phyloP scores from a whole-genome alignment of 352 stramenopile genomes.

The Phytophthora brassicae region DNA sequence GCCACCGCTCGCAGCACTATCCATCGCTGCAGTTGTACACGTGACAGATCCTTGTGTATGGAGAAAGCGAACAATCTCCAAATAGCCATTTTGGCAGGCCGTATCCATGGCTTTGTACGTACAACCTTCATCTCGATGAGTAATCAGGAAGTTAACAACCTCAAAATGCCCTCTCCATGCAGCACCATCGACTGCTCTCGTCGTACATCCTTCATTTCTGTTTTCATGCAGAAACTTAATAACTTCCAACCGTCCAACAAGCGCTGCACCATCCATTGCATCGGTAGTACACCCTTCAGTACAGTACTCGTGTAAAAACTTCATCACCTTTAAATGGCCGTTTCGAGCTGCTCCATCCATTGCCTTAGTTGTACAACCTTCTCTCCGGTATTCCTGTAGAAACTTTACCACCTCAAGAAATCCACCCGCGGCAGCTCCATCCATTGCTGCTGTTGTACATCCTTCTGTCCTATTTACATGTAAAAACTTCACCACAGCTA shows the following conservation, averaged over 20 bases:
- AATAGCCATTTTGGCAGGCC: conserved; percentile 34
- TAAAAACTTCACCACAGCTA: conserved; percentile 30
- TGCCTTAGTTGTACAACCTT: conserved; percentile 36
- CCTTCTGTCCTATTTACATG: conserved; percentile 30
- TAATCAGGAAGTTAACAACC: conserved; percentile 36
- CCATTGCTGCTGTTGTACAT: conserved; percentile 39
- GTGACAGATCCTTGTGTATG: conserved; percentile 19
- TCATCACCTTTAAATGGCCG: conserved; percentile 32
- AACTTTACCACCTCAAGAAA: conserved; percentile 35
- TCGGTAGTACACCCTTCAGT: conserved; percentile 36
- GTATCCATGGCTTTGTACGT: conserved; percentile 33
- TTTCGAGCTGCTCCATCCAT: conserved; percentile 37
- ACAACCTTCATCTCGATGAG: conserved; percentile 33
- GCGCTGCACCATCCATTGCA: conserved; percentile 43
- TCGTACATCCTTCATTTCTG: conserved; percentile 36
- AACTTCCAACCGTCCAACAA: conserved; percentile 32
- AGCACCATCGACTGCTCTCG: conserved; percentile 34
- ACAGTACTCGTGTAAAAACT: conserved; percentile 31
- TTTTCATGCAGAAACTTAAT: conserved; percentile 38
- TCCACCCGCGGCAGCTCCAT: conserved; percentile 31
- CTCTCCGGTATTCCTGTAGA: conserved; percentile 32
- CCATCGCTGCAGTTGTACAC: conserved; percentile 38
- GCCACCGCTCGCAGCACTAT: conserved; percentile 31
- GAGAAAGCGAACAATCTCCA: conserved; percentile 29
- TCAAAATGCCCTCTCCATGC: conserved; percentile 36